Conservation (phyloP, 169 alveolate genomes). For the Neospora caninum region DNA sequence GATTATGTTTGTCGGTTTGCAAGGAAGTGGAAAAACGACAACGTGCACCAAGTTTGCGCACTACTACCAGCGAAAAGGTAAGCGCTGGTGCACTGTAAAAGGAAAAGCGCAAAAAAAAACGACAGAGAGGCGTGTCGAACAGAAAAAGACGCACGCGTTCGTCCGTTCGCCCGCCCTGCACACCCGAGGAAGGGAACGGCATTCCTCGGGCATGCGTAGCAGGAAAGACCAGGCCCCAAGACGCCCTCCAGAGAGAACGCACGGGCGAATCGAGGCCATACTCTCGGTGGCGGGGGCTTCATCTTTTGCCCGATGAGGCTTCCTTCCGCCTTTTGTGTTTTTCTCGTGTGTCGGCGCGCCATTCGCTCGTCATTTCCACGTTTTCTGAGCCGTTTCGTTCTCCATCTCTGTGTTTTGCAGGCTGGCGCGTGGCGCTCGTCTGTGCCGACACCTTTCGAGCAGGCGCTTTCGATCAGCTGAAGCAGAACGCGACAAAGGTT, state of each 20-base stretch:
- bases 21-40: constrained; percentile 99
- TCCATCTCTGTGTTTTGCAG: constrained; percentile 58
- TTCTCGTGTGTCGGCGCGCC: not conserved
- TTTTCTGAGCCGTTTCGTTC: no score
- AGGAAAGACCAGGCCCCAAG: no score
- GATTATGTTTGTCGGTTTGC: constrained; percentile 99
- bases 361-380: no score
- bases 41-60: constrained; percentile 99
- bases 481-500: constrained; percentile 99
- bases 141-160: not conserved
- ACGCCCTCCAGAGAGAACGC: no score
- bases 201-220: no score
- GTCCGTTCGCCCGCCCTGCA: not conserved
- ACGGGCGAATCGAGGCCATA: no score
- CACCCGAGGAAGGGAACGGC: no score
- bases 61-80: constrained; percentile 93
- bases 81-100: not conserved
- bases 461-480: constrained; percentile 99
- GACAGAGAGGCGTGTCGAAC: not conserved
- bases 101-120: no score
- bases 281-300: no score
- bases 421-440: constrained; percentile 98
- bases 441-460: constrained; percentile 99
- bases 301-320: no score
- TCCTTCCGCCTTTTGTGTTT: not conserved